A percentile compares a stretch with the other conserved stretches of the same genome.
phyloP scores from a whole-genome alignment of 1,139 yeast genomes.

The Geotrichum fermentans region DNA sequence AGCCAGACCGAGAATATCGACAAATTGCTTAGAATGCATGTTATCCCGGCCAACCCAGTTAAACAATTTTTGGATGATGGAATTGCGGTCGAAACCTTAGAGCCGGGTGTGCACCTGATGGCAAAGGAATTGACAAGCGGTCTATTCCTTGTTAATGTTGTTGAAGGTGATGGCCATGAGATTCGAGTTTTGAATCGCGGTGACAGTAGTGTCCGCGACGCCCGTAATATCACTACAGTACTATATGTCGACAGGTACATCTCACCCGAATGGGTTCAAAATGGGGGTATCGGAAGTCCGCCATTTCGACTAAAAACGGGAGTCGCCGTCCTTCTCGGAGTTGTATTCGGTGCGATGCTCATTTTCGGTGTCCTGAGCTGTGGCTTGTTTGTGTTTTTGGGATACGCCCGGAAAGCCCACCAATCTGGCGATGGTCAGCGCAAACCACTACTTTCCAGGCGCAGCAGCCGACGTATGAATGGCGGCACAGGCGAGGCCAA shows the following conservation, averaged over 20 bases:
- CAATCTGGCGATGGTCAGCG: constrained; percentile 2
- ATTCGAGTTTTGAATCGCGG: constrained; percentile 65
- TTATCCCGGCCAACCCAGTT: constrained; percentile 54
- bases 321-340: constrained; percentile 36
- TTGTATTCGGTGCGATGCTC: constrained; percentile 36
- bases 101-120: constrained; percentile 42
- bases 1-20: constrained; percentile 44
- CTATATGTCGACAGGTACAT: constrained; percentile 68
- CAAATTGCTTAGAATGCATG: constrained; percentile 60
- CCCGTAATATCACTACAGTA: constrained; percentile 44
- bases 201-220: constrained; percentile 45
- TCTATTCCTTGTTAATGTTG: constrained; percentile 37
- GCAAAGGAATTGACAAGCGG: constrained; percentile 40
- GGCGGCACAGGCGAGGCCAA: neutral
- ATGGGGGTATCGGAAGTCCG: constrained; percentile 28
- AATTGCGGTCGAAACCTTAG: constrained; percentile 40
- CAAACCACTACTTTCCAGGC: constrained; percentile 5
- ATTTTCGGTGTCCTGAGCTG: constrained; percentile 28
- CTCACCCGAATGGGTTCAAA: constrained; percentile 51
- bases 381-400: constrained; percentile 24
- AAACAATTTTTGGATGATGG: constrained; percentile 35
- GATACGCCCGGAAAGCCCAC: constrained; percentile 18
- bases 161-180: constrained; percentile 58
- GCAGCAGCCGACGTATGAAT: neutral
- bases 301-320: constrained; percentile 35